phyloP scores from a whole-genome alignment of 371 early-diverging fungal genomes.

The Mucor saturninus region DNA sequence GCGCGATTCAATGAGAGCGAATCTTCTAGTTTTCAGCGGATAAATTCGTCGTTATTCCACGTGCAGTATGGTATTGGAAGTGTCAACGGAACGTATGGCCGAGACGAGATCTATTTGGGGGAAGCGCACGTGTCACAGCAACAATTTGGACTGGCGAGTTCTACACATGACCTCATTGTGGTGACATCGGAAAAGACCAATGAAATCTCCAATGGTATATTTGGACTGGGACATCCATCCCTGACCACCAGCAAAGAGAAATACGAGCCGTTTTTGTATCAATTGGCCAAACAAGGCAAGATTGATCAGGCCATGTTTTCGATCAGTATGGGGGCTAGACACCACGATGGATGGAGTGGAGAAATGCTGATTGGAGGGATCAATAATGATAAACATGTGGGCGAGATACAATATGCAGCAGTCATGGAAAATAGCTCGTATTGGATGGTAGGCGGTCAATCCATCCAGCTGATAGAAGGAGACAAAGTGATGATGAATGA shows the following conservation, averaged over 20 bases:
- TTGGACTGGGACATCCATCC: conserved; percentile 36
- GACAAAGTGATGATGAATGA: not conserved
- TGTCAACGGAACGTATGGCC: conserved; percentile 29
- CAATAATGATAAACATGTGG: conserved; percentile 55
- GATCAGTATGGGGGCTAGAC: conserved; percentile 11
- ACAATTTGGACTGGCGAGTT: conserved; percentile 37
- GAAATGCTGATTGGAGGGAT: conserved; percentile 62
- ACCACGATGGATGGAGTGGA: conserved; percentile 25
- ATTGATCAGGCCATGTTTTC: conserved; percentile 35
- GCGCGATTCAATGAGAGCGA: conserved; percentile 19
- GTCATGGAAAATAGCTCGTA: conserved; percentile 16
- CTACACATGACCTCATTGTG: conserved; percentile 26
- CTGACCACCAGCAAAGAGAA: conserved; percentile 12
- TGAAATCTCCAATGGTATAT: conserved; percentile 32
- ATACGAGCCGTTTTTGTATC: conserved; percentile 27
- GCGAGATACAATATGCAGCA: conserved; percentile 48
- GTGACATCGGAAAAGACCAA: conserved; percentile 4
- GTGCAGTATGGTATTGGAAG: conserved; percentile 33
- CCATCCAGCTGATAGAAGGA: conserved; percentile 1
- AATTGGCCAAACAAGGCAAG: conserved; percentile 12
- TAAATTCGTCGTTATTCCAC: conserved; percentile 8
- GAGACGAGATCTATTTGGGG: conserved; percentile 28
- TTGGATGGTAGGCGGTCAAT: conserved; percentile 19
- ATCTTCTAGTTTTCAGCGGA: conserved; percentile 23
- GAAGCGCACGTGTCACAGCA: conserved; percentile 32